Percentiles rank a stretch among this genome's conserved stretches.
phyloP scores from a whole-genome alignment of 73 alveolate genomes.

The Stentor roeselii region DNA sequence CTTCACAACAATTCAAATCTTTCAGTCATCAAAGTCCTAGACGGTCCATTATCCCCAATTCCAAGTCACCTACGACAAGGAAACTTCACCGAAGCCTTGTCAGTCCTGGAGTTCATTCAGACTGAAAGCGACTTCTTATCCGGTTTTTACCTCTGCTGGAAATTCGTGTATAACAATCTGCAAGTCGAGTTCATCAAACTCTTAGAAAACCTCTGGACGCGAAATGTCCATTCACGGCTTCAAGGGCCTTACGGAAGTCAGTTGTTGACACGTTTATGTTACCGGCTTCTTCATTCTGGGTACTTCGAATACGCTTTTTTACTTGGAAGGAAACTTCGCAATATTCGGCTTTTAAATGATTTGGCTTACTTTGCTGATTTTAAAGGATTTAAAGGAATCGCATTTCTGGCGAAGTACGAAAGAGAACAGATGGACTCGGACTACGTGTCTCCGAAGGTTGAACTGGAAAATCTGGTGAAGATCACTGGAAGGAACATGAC shows the following conservation, averaged over 20 bases:
- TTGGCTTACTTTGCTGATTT: slow-evolving; percentile 12
- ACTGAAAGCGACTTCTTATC: neutral
- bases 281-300: neutral
- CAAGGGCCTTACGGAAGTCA: neutral
- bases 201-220: slow-evolving; percentile 8
- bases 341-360: slow-evolving; percentile 17
- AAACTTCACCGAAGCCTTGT: slow-evolving; percentile 2
- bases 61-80: neutral
- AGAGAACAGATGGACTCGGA: slow-evolving; percentile 6
- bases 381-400: slow-evolving; percentile 28
- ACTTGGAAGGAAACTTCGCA: slow-evolving; percentile 16
- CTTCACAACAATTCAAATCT: neutral
- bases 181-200: neutral
- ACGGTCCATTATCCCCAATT: neutral
- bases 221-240: neutral
- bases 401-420: slow-evolving; percentile 29
- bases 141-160: neutral
- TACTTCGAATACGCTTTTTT: slow-evolving; percentile 9
- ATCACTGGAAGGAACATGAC: slow-evolving; percentile 7
- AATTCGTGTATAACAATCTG: neutral
- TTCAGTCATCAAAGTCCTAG: neutral
- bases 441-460: neutral
- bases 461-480: neutral
- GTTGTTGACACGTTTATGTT: neutral
- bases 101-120: neutral